These are phyloP conservation scores for Glaciozyma martinii DNA, from an alignment of 768 basidiomycete genomes.

Conservation along the genomic window DNA sequence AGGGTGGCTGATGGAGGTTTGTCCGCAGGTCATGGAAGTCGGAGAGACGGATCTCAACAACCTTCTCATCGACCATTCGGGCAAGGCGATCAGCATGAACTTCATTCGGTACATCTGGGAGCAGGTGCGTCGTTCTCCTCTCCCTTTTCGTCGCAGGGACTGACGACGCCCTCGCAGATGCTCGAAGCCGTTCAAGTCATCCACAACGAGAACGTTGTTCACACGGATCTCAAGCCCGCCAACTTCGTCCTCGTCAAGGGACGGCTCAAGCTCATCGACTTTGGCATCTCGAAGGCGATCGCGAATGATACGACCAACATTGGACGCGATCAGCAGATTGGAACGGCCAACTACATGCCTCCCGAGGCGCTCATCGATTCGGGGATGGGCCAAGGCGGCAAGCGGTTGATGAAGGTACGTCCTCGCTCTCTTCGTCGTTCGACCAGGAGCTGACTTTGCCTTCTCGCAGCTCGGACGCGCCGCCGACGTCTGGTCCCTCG, in stretches of 20 bases:
- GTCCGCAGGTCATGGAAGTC: constrained; percentile 81
- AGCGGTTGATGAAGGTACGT: constrained; percentile 70
- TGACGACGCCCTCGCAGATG: constrained; percentile 55
- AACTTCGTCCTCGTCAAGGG: constrained; percentile 96
- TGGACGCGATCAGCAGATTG: constrained; percentile 88
- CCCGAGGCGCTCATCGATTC: constrained; percentile 79
- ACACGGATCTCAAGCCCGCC: constrained; percentile 95
- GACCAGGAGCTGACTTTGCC: background rate
- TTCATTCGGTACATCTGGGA: constrained; percentile 96
- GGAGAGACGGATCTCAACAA: constrained; percentile 87
- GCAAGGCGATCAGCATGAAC: constrained; percentile 77
- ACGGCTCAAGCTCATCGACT: constrained; percentile 93
- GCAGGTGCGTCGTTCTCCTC: constrained; percentile 52
- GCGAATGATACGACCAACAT: constrained; percentile 98
- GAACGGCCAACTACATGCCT: constrained; percentile 98
- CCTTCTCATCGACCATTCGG: constrained; percentile 62
- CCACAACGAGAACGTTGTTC: constrained; percentile 96
- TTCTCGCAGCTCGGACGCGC: constrained; percentile 61
- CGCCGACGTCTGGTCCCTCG: constrained; percentile 95
- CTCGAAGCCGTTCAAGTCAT: constrained; percentile 96
- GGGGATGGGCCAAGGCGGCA: constrained; percentile 54
- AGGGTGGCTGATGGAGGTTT: background rate
- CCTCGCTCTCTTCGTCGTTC: background rate
- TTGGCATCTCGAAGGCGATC: constrained; percentile 98
- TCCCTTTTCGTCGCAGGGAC: background rate